Evolutionary conservation across 2,329 filamentous ascomycete species (phyloP).

Genomic region (Ophiosphaerella herpotricha): DNA sequence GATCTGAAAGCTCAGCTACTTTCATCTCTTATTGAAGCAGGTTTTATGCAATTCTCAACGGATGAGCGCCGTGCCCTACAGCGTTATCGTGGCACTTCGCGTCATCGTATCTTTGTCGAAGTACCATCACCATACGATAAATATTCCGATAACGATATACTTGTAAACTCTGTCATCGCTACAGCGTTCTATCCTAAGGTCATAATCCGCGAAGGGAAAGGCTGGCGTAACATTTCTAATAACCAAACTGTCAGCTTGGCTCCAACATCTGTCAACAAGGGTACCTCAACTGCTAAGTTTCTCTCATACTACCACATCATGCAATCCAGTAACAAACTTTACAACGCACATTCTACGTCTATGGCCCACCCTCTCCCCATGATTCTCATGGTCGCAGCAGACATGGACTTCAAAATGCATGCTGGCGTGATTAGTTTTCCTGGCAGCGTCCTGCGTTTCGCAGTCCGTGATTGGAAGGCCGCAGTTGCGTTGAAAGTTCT

Average conservation of each 20-base stretch:
- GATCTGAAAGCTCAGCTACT: constrained; percentile 93
- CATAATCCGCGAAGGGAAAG: constrained; percentile 80
- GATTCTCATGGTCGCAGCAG: constrained; percentile 73
- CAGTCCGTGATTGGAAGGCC: constrained; percentile 84
- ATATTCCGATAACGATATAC: constrained; percentile 78
- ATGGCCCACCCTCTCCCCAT: constrained; percentile 76
- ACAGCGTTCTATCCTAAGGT: constrained; percentile 97
- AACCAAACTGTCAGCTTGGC: constrained; percentile 89
- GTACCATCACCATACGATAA: constrained; percentile 74
- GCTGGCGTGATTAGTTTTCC: constrained; percentile 86
- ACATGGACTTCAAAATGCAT: constrained; percentile 88
- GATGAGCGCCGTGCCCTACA: constrained; percentile 73
- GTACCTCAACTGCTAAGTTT: constrained; percentile 66
- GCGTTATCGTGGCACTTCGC: constrained; percentile 68
- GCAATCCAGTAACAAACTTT: constrained; percentile 81
- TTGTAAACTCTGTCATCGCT: constrained; percentile 81
- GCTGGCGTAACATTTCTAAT: constrained; percentile 88
- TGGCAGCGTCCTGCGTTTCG: constrained; percentile 82
- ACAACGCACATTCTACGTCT: constrained; percentile 77
- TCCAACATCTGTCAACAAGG: constrained; percentile 86
- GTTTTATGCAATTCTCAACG: constrained; percentile 75
- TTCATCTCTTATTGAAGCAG: constrained; percentile 81
- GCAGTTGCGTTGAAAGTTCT: constrained; percentile 87
- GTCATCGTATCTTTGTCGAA: constrained; percentile 78
- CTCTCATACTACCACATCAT: constrained; percentile 97